Evolutionary conservation across 495 filamentous ascomycete genomes (phyloP), one percentile per base, ranked within the genome.

Genomic region (Neurospora sp.): DNA sequence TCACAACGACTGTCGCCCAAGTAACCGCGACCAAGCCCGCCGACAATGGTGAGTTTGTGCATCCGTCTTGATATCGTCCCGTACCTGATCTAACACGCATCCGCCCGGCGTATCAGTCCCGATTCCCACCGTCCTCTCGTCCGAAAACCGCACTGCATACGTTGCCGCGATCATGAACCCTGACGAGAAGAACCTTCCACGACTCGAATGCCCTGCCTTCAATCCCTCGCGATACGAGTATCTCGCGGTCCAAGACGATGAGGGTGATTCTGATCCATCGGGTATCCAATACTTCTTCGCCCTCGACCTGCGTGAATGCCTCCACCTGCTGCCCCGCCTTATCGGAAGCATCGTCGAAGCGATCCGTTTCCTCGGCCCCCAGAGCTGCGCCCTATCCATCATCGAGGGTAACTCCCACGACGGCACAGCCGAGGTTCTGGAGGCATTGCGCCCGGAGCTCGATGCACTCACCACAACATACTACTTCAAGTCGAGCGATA

Each of bases 391-490:
- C 23, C 76, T 87, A 9, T 87, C 86, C 6, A 82, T 88, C 70
- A 78, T 87, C 46, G 85, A 87, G 75, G 85, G 86, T 18, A 81
- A 84, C 39, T 88, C 86, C 0, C 73, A 79, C 31, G 87, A 88
- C 74, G 85, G 86, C 11, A 89, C 87, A 7, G 82, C 78, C 72
- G 85, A 88, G 62, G 82, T 87, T 11, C 79, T 87, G 18, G 72
- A 72, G 18, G 75, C 75, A 3, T 70, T 88, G 4, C 75, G 76
- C 2, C 37, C 73, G 23, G 78, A 80, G 18, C 72, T 88, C 14
- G 76, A 83, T 41, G 71, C 70, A 0, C 76, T 85, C 14, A 82
- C 80, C 18, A 74, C 74, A 4, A 77, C 71, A 27, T 85, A 84
- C 72, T 79, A 80, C 76, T 74, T 87, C 70, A 70, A 75, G 5